Evolutionary conservation across 2,329 filamentous ascomycete genomes (phyloP).

Genomic region (Trichoderma oligosporum): DNA sequence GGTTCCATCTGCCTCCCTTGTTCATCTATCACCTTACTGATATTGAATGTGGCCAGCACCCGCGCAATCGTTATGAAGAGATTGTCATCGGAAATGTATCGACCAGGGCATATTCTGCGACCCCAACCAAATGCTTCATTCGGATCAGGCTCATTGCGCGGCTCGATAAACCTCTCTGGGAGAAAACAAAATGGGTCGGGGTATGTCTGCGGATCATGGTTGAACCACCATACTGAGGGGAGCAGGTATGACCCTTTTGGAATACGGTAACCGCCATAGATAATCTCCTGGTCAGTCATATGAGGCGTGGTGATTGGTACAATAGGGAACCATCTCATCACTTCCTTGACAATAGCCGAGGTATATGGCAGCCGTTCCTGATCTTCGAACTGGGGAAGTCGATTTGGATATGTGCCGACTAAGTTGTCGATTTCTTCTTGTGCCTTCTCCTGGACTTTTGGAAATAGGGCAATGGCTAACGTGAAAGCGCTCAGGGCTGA

Average conservation of each 20-base stretch:
- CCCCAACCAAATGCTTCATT: not conserved
- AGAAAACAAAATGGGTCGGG: not conserved
- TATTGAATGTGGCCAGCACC: not conserved
- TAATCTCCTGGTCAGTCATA: not conserved
- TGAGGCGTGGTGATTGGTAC: not conserved
- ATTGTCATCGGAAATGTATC: not conserved
- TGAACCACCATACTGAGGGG: not conserved
- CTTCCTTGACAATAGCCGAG: slow-evolving; percentile 27
- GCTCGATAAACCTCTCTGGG: slow-evolving; percentile 10
- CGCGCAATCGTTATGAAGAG: slow-evolving; percentile 3
- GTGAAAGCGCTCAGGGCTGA: slow-evolving; percentile 2
- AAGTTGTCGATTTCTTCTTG: slow-evolving; percentile 20
- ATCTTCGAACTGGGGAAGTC: slow-evolving; percentile 20
- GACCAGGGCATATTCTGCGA: slow-evolving; percentile 9
- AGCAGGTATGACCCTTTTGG: slow-evolving; percentile 7
- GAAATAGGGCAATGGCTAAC: slow-evolving; percentile 19
- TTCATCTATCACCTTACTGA: slow-evolving; percentile 23
- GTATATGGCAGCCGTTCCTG: slow-evolving; percentile 26
- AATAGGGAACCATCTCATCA: slow-evolving; percentile 21
- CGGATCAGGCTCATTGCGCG: slow-evolving; percentile 13
- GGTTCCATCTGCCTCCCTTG: slow-evolving; percentile 36
- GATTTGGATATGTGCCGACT: slow-evolving; percentile 24
- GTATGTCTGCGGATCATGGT: not conserved
- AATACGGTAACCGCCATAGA: slow-evolving; percentile 4
- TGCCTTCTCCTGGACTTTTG: slow-evolving; percentile 17